Base-by-base conservation (phyloP, 352 stramenopile genomes). In the Pythium apleroticum region DNA sequence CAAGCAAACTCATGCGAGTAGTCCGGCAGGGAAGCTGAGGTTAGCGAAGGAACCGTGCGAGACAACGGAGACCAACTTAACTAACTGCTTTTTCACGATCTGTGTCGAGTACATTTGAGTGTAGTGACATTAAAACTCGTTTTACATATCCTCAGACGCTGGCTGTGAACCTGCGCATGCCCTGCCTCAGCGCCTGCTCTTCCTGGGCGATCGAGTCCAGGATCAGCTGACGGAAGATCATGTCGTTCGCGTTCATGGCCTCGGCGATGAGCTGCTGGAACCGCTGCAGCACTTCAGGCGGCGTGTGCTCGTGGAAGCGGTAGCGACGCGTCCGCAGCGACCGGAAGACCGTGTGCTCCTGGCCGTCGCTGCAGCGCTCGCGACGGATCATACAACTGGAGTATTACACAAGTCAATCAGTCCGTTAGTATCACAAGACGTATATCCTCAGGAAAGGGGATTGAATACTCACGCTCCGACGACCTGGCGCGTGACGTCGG, bases 401-500 rank as follows among this genome's bases (percentile, higher is more conserved):
- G n/a, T n/a, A n/a, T n/a, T 15, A 19, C 14, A 22, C 39, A 48
- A 22, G n/a, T 11, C 31, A 48, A n/a, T n/a, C n/a, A n/a, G n/a
- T n/a, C n/a, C n/a, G 15, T 9, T 14, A 43, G 27, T 25, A 3
- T 37, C 12, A 55, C n/a, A n/a, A n/a, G n/a, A n/a, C n/a, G n/a
- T n/a, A n/a, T n/a, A n/a, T n/a, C n/a, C n/a, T n/a, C n/a, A n/a
- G n/a, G 12, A 2, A 4, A 43, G 25, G 17, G 19, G 4, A 28
- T 8, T 17, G 20, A 48, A 4, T 43, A 37, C 50, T 10, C 24
- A 55, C 48, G 37, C 57, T 9, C 57, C 57, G n/a, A 37, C 39
- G 48, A 35, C 35, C 8, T 64, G 30, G 27, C 57, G 68, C 35
- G 66, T 72, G 46, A 72, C 57, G 20, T 62, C 68, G 35, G 57